phyloP scores from a whole-genome alignment of 345 rosid genomes.

The Dimocarpus longan region DNA sequence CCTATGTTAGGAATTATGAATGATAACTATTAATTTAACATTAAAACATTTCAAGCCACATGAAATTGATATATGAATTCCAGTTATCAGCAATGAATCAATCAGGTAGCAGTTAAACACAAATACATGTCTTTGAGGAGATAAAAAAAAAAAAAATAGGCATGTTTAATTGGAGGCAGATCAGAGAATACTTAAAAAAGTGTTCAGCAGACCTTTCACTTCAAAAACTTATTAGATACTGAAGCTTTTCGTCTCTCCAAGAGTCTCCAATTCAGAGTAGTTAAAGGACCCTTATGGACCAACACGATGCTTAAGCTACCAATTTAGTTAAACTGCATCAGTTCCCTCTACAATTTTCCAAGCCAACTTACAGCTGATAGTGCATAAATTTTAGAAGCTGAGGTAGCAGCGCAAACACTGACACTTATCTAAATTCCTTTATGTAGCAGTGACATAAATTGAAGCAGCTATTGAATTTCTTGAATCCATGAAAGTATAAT shows the following conservation, averaged over 20 bases:
- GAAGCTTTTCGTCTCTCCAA: background rate
- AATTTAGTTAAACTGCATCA: background rate
- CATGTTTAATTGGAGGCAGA: background rate
- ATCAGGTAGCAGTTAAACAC: background rate
- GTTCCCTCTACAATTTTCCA: too few species aligned
- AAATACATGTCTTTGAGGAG: background rate
- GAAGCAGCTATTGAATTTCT: background rate
- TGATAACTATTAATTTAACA: background rate
- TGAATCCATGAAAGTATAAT: background rate
- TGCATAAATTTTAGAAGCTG: background rate
- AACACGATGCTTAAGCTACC: background rate
- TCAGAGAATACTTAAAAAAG: background rate
- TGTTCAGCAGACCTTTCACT: background rate
- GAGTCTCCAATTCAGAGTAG: background rate
- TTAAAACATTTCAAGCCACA: background rate
- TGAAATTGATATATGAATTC: background rate
- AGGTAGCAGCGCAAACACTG: background rate
- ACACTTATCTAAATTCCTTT: background rate
- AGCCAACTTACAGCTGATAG: background rate
- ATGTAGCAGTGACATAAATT: background rate
- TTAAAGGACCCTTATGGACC: background rate
- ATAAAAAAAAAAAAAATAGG: background rate
- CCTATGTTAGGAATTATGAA: background rate
- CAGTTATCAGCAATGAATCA: background rate
- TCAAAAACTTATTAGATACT: background rate